phyloP scores from a whole-genome alignment of 352 stramenopile genomes.

The Salisapilia sapeloensis region DNA sequence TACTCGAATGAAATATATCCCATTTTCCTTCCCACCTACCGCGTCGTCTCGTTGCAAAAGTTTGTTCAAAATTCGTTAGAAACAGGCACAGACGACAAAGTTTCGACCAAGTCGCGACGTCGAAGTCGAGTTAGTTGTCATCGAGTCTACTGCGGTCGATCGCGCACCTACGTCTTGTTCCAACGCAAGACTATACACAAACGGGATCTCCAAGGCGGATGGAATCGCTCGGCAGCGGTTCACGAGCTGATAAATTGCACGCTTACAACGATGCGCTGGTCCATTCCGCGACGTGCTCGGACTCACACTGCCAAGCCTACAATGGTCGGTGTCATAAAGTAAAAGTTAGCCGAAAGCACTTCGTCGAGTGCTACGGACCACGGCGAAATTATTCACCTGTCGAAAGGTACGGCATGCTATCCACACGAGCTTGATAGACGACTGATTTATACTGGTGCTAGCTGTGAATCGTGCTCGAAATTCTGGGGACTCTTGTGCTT shows the following conservation, averaged over 20 bases:
- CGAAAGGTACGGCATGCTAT: slow-evolving; percentile 31
- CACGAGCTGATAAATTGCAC: slow-evolving; percentile 71
- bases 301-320: slow-evolving; percentile 35
- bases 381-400: slow-evolving; percentile 50
- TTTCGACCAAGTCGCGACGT: too few relatives aligned
- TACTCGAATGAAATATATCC: too few relatives aligned
- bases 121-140: too few relatives aligned
- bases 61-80: too few relatives aligned
- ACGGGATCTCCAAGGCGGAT: too few relatives aligned
- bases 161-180: too few relatives aligned
- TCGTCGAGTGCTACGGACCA: slow-evolving; percentile 68
- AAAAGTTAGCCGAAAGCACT: slow-evolving; percentile 79
- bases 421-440: neutral
- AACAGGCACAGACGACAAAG: too few relatives aligned
- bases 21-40: too few relatives aligned
- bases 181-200: too few relatives aligned
- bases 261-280: slow-evolving; percentile 73
- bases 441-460: slow-evolving; percentile 5
- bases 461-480: slow-evolving; percentile 65
- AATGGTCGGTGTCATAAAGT: slow-evolving; percentile 73
- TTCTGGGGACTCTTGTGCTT: slow-evolving; percentile 80
- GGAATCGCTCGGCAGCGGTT: slow-evolving; percentile 9
- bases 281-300: slow-evolving; percentile 40
- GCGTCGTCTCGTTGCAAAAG: too few relatives aligned
- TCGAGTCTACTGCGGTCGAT: too few relatives aligned